Conservation (phyloP, 306 rosid species). For the Trichosanthes truncata region DNA sequence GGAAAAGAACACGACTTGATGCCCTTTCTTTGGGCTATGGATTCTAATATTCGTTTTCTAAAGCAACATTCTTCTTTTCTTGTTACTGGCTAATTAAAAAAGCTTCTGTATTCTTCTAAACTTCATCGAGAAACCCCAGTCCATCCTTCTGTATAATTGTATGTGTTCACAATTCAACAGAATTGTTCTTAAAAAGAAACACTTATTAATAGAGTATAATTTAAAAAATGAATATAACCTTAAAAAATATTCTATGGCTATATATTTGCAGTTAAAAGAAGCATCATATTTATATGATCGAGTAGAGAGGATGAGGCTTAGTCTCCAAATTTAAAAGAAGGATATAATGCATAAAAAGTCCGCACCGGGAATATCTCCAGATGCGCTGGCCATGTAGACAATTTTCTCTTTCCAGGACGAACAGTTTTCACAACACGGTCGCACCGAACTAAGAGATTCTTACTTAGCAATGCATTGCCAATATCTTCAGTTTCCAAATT, state of each 20-base stretch:
- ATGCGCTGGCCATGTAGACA: slow-evolving; percentile 98
- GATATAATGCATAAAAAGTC: background rate
- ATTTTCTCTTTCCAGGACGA: slow-evolving; percentile 93
- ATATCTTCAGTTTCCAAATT: slow-evolving; percentile 72
- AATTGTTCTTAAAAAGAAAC: background rate
- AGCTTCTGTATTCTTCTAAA: background rate
- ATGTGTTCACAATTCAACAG: background rate
- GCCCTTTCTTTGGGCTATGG: background rate
- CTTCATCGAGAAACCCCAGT: background rate
- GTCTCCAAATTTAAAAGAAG: slow-evolving; percentile 7
- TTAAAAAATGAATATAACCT: background rate
- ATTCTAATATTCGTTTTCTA: background rate
- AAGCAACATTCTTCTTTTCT: background rate
- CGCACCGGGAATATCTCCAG: slow-evolving; percentile 80
- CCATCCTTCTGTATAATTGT: background rate
- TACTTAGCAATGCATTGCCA: slow-evolving; percentile 54
- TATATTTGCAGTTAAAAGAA: background rate
- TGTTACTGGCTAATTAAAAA: background rate
- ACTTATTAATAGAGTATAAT: background rate
- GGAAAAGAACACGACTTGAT: background rate
- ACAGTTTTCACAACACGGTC: slow-evolving; percentile 93
- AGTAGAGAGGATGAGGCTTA: background rate
- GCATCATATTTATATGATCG: background rate
- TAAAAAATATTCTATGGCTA: background rate
- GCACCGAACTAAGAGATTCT: slow-evolving; percentile 82